Conservation (phyloP, 768 basidiomycete species). For the Tylopilus cervinicoccineus region DNA sequence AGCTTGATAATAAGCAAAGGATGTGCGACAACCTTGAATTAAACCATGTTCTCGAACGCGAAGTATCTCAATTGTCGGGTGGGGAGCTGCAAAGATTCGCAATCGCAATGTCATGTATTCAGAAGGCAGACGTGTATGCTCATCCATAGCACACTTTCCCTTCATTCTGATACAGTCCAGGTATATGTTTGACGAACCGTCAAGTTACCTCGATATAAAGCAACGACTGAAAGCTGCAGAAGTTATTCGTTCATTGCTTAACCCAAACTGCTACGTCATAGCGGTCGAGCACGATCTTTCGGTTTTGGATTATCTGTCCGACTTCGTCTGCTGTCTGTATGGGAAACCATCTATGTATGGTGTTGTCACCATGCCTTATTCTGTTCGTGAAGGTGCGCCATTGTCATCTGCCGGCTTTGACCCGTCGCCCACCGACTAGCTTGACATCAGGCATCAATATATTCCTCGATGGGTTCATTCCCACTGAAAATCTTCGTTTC, state of each 20-base stretch:
- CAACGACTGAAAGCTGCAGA: slow-evolving; percentile 94
- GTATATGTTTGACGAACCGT: slow-evolving; percentile 99
- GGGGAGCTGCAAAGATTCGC: slow-evolving; percentile 98
- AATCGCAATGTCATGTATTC: slow-evolving; percentile 95
- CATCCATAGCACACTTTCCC: neutral
- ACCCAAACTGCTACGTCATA: slow-evolving; percentile 85
- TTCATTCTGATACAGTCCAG: slow-evolving; percentile 35
- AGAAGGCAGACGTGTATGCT: slow-evolving; percentile 90
- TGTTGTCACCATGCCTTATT: slow-evolving; percentile 98
- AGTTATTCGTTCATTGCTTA: slow-evolving; percentile 85
- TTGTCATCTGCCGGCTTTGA: slow-evolving; percentile 12
- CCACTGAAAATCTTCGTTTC: slow-evolving; percentile 98
- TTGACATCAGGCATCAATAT: slow-evolving; percentile 85
- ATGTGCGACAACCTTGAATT: slow-evolving; percentile 88
- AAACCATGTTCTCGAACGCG: slow-evolving; percentile 79
- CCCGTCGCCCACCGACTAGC: neutral
- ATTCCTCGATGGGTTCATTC: slow-evolving; percentile 98
- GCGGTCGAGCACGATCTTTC: slow-evolving; percentile 99
- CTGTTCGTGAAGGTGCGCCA: slow-evolving; percentile 86
- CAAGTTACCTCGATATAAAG: slow-evolving; percentile 94
- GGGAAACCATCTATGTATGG: slow-evolving; percentile 97
- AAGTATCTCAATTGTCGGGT: slow-evolving; percentile 84
- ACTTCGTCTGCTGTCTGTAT: slow-evolving; percentile 97
- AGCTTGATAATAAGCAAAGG: slow-evolving; percentile 82
- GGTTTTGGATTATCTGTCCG: slow-evolving; percentile 96